Evolutionary conservation across 257 asterid genomes (phyloP), one percentile per base, ranked within the genome.

Genomic region (Striga asiatica): DNA sequence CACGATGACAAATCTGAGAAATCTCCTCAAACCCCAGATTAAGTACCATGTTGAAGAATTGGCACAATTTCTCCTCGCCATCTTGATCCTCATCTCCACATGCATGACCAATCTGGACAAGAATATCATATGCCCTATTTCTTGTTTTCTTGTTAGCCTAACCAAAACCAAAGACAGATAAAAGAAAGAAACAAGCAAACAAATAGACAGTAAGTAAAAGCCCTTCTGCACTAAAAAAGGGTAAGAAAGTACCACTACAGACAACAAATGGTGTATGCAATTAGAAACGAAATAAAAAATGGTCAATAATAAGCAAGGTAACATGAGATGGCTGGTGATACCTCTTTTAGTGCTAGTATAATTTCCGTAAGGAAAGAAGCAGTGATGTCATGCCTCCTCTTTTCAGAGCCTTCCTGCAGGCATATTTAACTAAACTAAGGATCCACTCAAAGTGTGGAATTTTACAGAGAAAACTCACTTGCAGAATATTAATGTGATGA

Each of bases 141-240:
- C 98, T 82, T 65, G 97, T 84, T 71, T 77, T 84, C 70, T 81
- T 92, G 81, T 92, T 88, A 58, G 79, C 79, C 98, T 91, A 46
- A 54, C 64, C n/a, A n/a, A n/a, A n/a, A n/a, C n/a, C n/a, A n/a
- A n/a, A n/a, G n/a, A n/a, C n/a, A n/a, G n/a, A n/a, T n/a, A n/a
- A n/a, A n/a, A n/a, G n/a, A n/a, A n/a, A n/a, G n/a, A n/a, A n/a
- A n/a, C n/a, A n/a, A n/a, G n/a, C n/a, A n/a, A 66, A 62, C 41
- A 67, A 65, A 12, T 20, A 60, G 52, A 13, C 32, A 54, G 17
- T 46, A 18, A 50, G 58, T 51, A 32, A 24, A 59, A 65, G 56
- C 46, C 50, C 17, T 22, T 14, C 53, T 34, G 34, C 37, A 54
- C 61, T 58, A n/a, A 60, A 27, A 27, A 2, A 3, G 7, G 3